Conservation (phyloP, 768 basidiomycete genomes). For the Clathrus columnatus region DNA sequence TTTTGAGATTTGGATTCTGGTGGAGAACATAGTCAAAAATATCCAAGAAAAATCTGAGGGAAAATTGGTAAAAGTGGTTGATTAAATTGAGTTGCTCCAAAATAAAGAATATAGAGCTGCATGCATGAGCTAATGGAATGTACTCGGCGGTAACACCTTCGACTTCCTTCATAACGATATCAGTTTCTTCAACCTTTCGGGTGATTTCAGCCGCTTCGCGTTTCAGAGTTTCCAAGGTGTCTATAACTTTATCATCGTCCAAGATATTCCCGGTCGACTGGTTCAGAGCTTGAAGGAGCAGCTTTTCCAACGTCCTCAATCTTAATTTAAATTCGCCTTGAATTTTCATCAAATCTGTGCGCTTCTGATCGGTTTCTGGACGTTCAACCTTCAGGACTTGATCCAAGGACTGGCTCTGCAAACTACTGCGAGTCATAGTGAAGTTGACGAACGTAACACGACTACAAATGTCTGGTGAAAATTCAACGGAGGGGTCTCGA, state of each 20-base stretch:
- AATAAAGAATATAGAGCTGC: conserved; percentile 95
- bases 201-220: conserved; percentile 94
- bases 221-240: conserved; percentile 92
- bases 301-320: conserved; percentile 84
- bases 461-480: conserved; percentile 98
- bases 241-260: conserved; percentile 97
- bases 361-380: conserved; percentile 90
- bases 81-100: conserved; percentile 88
- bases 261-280: conserved; percentile 96
- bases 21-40: conserved; percentile 94
- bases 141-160: conserved; percentile 95
- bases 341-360: conserved; percentile 94
- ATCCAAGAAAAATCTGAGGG: conserved; percentile 93
- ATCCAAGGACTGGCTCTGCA: conserved; percentile 96
- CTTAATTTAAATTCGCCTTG: conserved; percentile 97
- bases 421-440: conserved; percentile 97
- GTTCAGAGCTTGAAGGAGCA: conserved; percentile 89
- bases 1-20: conserved; percentile 83
- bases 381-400: conserved; percentile 96
- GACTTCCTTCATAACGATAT: conserved; percentile 90
- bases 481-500: conserved; percentile 92
- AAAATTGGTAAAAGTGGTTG: conserved; percentile 99
- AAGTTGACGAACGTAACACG: conserved; percentile 94
- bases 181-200: conserved; percentile 92
- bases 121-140: conserved; percentile 87